Base-by-base conservation (phyloP, 495 filamentous ascomycete species). In the Aspergillus cavernicola region DNA sequence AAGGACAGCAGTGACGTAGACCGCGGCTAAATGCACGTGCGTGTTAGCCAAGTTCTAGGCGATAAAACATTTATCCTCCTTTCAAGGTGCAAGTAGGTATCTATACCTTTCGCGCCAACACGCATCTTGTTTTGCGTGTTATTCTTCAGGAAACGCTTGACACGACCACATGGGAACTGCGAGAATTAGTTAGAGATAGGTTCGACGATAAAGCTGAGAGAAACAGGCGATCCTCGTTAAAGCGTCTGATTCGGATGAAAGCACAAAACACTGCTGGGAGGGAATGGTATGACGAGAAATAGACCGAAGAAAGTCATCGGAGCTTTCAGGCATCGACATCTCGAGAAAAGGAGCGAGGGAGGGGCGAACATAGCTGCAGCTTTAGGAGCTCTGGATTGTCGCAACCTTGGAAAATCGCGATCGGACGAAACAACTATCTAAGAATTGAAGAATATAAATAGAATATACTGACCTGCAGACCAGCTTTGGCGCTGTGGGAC, bases 61-160 rank as follows among this genome's bases (percentile, higher is more conserved):
- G 9, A 18, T 0, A 23, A 36, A 13, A 19, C 26, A 39, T n/a
- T 5, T 37, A 2, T 6, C 1, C 5, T 1, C 12, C 6, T 19
- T 23, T 15, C 0, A 24, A 23, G 26, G 39, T 43, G 23, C 20
- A 8, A 51, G 39, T 31, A 19, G 40, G 33, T 36, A 56, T 43
- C 56, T 66, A 23, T 72, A 85, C 82, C 82, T 79, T 98, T 98
- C 61, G 93, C 93, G 63, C 93, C 95, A 59, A 98, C 95, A 76
- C 93, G 92, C 90, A 97, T 97, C 81, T 97, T 97, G 74, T 96
- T 95, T 64, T 97, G 93, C 20, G 93, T 97, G 75, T 96, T 96
- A 73, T 93, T 93, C 82, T 97, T 97, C 66, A 98, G 78, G 79
- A 97, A 96, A 77, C 93, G 92, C 85, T 98, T 98, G 66, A 98